Base-by-base conservation (phyloP, 1,139 yeast genomes). In the Debaryomyces subglobosus region DNA sequence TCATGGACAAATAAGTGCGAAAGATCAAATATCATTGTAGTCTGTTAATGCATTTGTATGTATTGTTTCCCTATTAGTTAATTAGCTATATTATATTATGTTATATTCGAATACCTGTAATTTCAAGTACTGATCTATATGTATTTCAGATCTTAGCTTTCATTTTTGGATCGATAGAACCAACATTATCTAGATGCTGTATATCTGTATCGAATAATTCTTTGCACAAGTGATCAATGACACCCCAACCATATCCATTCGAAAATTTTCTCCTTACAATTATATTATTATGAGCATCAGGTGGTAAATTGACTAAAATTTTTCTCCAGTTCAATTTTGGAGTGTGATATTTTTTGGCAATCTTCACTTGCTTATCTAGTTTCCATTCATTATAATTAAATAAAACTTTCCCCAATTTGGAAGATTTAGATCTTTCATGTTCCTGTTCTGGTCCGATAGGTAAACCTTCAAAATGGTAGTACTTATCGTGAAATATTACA, bases 201-300 rank as follows among this genome's bases (percentile, higher is more conserved):
- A 40, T 40, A 13, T 40, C 16, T 13, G 43, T 18, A 21, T 41
- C 46, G 25, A 53, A 52, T 16, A 53, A 40, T 35, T 54, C 61
- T 7, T 55, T 59, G 49, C 70, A 64, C 23, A 69, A 47, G 48
- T 67, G 71, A 50, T 87, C 90, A 27, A 94, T 74, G 0, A 91
- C 97, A 0, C 88, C 90, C 97, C 98, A 92, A 1, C 99, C 99
- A 67, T 86, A 92, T 0, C 97, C 96, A 69, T 94, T 94, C 8
- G 96, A 84, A 72, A 89, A 94, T 52, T 91, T 71, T 56, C 99
- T 74, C 54, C 99, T 72, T 0, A 94, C 99, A 13, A 89, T 75
- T 39, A 95, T 91, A 60, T 94, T 94, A 62, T 94, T 94, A 63
- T 94, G 99, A 0, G 99, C 97, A 67, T 94, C 99, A 0, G 97